phyloP scores from a whole-genome alignment of 352 stramenopile genomes.

The Phytophthora fragariaefolia region DNA sequence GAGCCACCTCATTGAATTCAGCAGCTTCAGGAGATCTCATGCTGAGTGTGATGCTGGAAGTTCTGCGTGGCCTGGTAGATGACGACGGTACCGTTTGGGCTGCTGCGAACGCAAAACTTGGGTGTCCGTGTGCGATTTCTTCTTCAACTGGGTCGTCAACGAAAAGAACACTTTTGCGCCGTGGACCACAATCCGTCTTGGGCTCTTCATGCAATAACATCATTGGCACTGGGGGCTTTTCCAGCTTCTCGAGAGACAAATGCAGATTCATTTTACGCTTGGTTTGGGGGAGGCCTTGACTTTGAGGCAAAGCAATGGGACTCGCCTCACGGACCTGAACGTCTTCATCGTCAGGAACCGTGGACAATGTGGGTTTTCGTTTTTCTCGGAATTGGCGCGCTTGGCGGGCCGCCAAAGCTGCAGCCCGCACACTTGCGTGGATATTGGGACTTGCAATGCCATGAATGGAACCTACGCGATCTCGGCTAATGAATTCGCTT shows the following conservation, averaged over 20 bases:
- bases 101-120: background rate
- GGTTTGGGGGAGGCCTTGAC: conserved; percentile 32
- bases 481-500: conserved; percentile 14
- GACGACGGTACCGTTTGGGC: background rate
- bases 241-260: conserved; percentile 52
- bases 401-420: conserved; percentile 59
- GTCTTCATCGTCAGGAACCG: conserved; percentile 13
- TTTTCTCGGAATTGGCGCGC: conserved; percentile 49
- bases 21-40: conserved; percentile 70
- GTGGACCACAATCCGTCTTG: conserved; percentile 15
- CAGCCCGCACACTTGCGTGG: conserved; percentile 46
- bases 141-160: conserved; percentile 2
- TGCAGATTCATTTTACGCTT: conserved; percentile 65
- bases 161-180: conserved; percentile 25
- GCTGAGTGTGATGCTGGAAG: conserved; percentile 64
- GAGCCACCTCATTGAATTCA: conserved; percentile 76
- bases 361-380: background rate
- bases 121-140: background rate
- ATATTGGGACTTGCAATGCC: conserved; percentile 32
- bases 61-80: conserved; percentile 33
- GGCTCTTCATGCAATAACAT: conserved; percentile 39
- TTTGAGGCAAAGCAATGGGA: conserved; percentile 9
- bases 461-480: conserved; percentile 30
- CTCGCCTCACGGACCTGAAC: conserved; percentile 29
- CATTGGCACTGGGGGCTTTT: conserved; percentile 42